Percentiles rank a stretch among this genome's conserved stretches.
phyloP scores from a whole-genome alignment of 2,329 filamentous ascomycete species.

The Ceratocystis eucalypticola region DNA sequence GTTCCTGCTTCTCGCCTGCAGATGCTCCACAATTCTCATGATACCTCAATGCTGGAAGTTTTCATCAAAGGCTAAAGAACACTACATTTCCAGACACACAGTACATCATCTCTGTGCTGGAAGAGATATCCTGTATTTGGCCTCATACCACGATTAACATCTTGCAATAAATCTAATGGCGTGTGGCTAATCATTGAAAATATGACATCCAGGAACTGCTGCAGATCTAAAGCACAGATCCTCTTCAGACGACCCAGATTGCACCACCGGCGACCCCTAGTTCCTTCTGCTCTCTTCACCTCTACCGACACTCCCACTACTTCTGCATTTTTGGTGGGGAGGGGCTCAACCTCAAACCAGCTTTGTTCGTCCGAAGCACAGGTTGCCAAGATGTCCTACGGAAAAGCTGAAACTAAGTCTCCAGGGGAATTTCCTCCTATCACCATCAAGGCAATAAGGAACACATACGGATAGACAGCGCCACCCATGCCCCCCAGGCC shows the following conservation, averaged over 20 bases:
- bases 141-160: too few relatives aligned
- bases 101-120: too few relatives aligned
- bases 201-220: background rate
- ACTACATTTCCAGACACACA: background rate
- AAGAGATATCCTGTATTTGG: too few relatives aligned
- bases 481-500: background rate
- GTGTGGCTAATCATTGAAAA: background rate
- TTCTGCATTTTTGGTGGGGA: background rate
- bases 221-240: slow-evolving; percentile 1
- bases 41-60: background rate
- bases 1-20: background rate
- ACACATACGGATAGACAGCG: background rate
- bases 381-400: background rate
- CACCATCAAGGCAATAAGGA: background rate
- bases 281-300: background rate
- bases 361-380: slow-evolving; percentile 5
- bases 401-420: slow-evolving; percentile 1
- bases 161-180: too few relatives aligned
- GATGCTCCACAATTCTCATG: slow-evolving; percentile 1
- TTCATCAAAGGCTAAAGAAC: background rate
- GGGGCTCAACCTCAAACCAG: background rate
- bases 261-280: background rate
- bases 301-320: background rate
- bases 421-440: slow-evolving; percentile 5
- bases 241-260: background rate